A percentile compares a stretch with the other conserved stretches of the same genome.
These are phyloP conservation scores for Aureobasidium melanogenum DNA, from an alignment of 2,329 filamentous ascomycete species.

Conservation along the genomic window DNA sequence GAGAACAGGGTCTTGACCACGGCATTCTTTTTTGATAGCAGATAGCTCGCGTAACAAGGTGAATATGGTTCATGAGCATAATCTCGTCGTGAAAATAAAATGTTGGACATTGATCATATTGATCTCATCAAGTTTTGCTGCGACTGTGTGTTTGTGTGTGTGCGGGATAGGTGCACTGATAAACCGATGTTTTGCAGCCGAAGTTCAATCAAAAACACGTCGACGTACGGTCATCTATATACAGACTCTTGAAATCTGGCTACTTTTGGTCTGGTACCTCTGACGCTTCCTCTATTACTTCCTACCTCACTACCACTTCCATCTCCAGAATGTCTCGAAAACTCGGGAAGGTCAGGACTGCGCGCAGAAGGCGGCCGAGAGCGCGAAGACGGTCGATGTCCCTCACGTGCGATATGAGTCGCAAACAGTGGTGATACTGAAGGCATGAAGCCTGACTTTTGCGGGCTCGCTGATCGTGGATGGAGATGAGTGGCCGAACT, in stretches of 20 bases:
- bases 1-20: neutral
- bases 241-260: neutral
- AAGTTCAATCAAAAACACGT: no score
- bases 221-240: neutral
- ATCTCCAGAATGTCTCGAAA: neutral
- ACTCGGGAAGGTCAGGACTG: neutral
- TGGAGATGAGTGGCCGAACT: slow-evolving; percentile 16
- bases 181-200: no score
- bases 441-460: slow-evolving; percentile 32
- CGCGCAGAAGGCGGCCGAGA: slow-evolving; percentile 5
- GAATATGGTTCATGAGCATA: neutral
- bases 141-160: no score
- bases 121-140: no score
- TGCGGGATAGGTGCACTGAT: no score
- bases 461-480: slow-evolving; percentile 13
- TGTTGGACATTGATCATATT: neutral
- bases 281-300: neutral
- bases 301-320: slow-evolving; percentile 4
- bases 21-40: neutral
- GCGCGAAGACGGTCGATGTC: slow-evolving; percentile 1
- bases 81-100: neutral
- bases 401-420: slow-evolving; percentile 31
- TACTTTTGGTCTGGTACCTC: neutral
- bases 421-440: slow-evolving; percentile 39
- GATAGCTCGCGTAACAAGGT: neutral